Base-by-base conservation (phyloP, 495 filamentous ascomycete species). In the Talaromyces borbonicus region DNA sequence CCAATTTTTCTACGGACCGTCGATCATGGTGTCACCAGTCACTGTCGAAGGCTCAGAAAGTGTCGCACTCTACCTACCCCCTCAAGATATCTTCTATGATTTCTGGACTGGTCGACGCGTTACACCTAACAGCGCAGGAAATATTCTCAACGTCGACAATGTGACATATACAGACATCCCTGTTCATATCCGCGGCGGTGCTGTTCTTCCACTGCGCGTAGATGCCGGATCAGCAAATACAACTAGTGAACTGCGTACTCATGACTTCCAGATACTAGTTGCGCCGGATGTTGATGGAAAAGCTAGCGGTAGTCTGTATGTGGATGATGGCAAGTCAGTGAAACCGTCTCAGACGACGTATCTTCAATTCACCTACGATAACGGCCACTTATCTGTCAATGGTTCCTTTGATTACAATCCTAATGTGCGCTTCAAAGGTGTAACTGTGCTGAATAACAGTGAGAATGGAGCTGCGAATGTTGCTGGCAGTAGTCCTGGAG, bases 121-220 rank as follows among this genome's bases (percentile, higher is more conserved):
- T 6, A 47, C 53, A 2, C 73, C 69, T 2, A 32, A 56, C 15
- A 48, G 67, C 0, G 74, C 72, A 1, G 66, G 79, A 47, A 60
- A 75, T 49, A 84, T 84, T 0, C 29, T 31, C 43, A 66, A 76
- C 3, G 82, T 78, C 0, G 78, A 86, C 37, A 63, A 68, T 9
- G 83, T 81, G 0, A 80, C 81, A 2, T 62, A 86, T 4, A 80
- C 77, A 0, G 78, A 86, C 46, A 86, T 86, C 33, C 80, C 80
- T 0, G 72, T 87, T 4, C 80, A 73, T 49, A 42, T 87, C 19
- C 68, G 82, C 1, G 83, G 81, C 2, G 81, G 79, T 4, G 59
- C 66, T 31, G 62, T 86, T 5, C 46, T 86, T 1, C 78, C 83
- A 4, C 55, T 69, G 15, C 81, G 85, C 15, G 18, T 19, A 2